These are phyloP conservation scores for Zygotorulaspora sp. DNA, from an alignment of 805 yeast genomes.

Conservation along the genomic window DNA sequence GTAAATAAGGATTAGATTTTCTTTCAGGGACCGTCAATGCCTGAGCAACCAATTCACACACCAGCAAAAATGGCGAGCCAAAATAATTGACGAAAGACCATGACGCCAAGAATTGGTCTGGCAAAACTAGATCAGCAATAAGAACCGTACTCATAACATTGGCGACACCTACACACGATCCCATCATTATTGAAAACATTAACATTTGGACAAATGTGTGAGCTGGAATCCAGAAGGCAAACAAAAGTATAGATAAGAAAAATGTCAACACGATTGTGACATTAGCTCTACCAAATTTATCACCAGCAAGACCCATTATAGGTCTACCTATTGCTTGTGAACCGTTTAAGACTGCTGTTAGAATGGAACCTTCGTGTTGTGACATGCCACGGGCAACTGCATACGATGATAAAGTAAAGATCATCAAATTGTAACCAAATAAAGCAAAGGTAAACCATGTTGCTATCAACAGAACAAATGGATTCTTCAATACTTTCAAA, in stretches of 20 bases:
- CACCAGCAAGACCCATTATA: slow-evolving; percentile 42
- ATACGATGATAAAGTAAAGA: slow-evolving; percentile 46
- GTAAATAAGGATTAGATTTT: slow-evolving; percentile 44
- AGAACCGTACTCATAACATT: slow-evolving; percentile 40
- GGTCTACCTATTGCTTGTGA: slow-evolving; percentile 50
- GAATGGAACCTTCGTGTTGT: slow-evolving; percentile 40
- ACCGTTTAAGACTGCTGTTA: slow-evolving; percentile 44
- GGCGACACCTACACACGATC: slow-evolving; percentile 44
- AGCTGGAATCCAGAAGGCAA: slow-evolving; percentile 48
- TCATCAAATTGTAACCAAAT: slow-evolving; percentile 42
- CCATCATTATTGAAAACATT: slow-evolving; percentile 41
- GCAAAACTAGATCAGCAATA: slow-evolving; percentile 40
- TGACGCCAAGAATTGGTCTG: slow-evolving; percentile 37
- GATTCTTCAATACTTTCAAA: slow-evolving; percentile 28
- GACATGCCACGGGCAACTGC: slow-evolving; percentile 46
- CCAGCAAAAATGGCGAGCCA: slow-evolving; percentile 37
- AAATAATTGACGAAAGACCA: slow-evolving; percentile 36
- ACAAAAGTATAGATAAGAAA: slow-evolving; percentile 37
- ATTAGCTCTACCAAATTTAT: slow-evolving; percentile 45
- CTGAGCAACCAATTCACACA: slow-evolving; percentile 53
- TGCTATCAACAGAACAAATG: slow-evolving; percentile 34
- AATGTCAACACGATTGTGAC: slow-evolving; percentile 38
- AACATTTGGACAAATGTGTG: slow-evolving; percentile 39
- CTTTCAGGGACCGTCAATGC: slow-evolving; percentile 37
- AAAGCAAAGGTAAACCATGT: slow-evolving; percentile 37